Base-by-base conservation (phyloP, 2,329 filamentous ascomycete genomes). In the Berkeleyomyces basicola region DNA sequence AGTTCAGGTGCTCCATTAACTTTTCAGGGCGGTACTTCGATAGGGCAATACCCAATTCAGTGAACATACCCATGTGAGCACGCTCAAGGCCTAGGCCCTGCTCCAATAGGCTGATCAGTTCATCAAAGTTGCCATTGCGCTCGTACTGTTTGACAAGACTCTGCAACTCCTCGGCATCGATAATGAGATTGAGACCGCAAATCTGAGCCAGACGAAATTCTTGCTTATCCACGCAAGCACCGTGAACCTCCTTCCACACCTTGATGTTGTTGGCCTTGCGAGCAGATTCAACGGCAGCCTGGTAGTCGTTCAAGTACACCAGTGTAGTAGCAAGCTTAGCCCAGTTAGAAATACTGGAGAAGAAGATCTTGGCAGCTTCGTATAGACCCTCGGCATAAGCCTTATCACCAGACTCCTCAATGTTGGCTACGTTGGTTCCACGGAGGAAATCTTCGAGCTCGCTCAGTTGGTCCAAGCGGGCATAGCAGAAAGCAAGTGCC, bases 181-280 rank as follows among this genome's bases (percentile, higher is more conserved):
- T 86, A 70, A 99, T 96, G 65, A 99, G 80, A 77, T 99, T 97
- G 66, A 99, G 84, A 80, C 95, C 95, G 71, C 93, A 99, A 69
- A 99, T 99, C 77, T 97, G 93, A 36, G 95, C 93, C 65, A 99
- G 86, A 66, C 92, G 88, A 84, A 99, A 99, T 73, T 99, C 93
- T 79, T 96, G 97, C 84, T 97, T 99, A 66, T 83, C 84, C 67
- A 99, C 88, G 71, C 93, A 99, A 31, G 92, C 93, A 71, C 90
- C 87, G 76, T 97, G 95, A 68, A 99, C 93, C 75, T 99, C 89
- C 76, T 93, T 95, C 93, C 93, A 99, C 61, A 99, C 93, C 79
- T 95, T 96, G 75, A 96, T 91, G 75, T 90, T 97, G 80, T 97
- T 99, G 69, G 93, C 93, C 78, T 99, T 97, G 73, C 93, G 88